phyloP scores from a whole-genome alignment of 179 eudicot genomes.

The Spergularia azorica region DNA sequence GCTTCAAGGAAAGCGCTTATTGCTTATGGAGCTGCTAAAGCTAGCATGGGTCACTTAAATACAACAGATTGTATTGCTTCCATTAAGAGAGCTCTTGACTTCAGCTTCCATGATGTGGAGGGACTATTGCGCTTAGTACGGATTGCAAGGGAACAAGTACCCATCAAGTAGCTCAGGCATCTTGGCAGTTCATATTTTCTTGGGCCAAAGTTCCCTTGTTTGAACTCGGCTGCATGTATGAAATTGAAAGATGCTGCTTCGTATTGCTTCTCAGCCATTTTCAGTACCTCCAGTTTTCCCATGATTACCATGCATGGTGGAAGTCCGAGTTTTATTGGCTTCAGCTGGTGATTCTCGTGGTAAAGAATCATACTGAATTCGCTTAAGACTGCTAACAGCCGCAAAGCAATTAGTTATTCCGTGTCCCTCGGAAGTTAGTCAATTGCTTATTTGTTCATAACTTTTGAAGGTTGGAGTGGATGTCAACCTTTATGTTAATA shows the following conservation, averaged over 20 bases:
- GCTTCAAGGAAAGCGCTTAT: conserved; percentile 82
- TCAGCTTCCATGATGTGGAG: conserved; percentile 87
- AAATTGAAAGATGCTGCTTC: conserved; percentile 2
- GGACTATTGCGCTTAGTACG: conserved; percentile 81
- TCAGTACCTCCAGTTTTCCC: conserved; percentile 14
- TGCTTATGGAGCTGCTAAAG: conserved; percentile 74
- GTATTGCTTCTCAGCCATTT: background rate
- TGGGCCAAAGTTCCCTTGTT: background rate
- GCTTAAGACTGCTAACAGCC: conserved; percentile 12
- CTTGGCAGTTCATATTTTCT: conserved; percentile 14
- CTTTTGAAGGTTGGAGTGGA: conserved; percentile 22
- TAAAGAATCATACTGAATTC: conserved; percentile 16
- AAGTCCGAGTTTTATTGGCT: conserved; percentile 19
- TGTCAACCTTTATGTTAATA: conserved; percentile 21
- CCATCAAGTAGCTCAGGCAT: conserved; percentile 37
- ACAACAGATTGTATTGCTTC: conserved; percentile 56
- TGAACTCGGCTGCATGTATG: conserved; percentile 12
- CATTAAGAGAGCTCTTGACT: conserved; percentile 85
- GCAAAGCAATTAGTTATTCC: conserved; percentile 8
- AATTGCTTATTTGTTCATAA: conserved; percentile 13
- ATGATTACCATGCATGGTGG: conserved; percentile 12
- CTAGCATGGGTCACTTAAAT: conserved; percentile 45
- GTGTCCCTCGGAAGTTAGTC: conserved; percentile 11
- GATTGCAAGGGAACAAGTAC: conserved; percentile 75
- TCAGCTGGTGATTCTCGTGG: conserved; percentile 21